Conservation (phyloP, 257 asterid genomes). For the Cinchona pubescens region DNA sequence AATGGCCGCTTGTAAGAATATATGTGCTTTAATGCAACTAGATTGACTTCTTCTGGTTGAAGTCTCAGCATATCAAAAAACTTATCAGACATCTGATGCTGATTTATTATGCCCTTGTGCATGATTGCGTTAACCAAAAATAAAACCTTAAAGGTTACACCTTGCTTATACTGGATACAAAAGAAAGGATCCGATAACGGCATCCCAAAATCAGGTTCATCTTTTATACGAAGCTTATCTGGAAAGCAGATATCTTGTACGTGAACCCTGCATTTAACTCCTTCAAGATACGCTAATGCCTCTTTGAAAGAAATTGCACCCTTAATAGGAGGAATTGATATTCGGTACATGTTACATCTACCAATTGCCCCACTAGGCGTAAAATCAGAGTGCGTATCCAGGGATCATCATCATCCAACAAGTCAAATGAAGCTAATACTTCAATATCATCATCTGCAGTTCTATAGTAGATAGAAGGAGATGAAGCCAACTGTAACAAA, state of each 20-base stretch:
- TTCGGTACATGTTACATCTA: constrained; percentile 66
- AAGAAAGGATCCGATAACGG: constrained; percentile 55
- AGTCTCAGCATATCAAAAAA: constrained; percentile 56
- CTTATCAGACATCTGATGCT: constrained; percentile 63
- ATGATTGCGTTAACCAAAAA: constrained; percentile 73
- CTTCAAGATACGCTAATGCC: constrained; percentile 48
- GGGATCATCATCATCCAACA: constrained; percentile 93
- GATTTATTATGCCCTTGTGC: constrained; percentile 80
- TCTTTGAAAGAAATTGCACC: constrained; percentile 36
- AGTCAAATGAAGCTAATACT: constrained; percentile 60
- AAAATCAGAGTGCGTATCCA: constrained; percentile 89
- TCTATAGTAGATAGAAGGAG: constrained; percentile 69
- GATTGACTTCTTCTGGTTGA: constrained; percentile 52
- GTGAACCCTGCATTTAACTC: constrained; percentile 44
- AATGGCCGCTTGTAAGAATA: constrained; percentile 56
- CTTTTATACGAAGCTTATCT: constrained; percentile 26
- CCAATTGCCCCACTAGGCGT: constrained; percentile 79
- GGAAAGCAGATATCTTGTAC: constrained; percentile 14
- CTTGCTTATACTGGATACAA: constrained; percentile 52
- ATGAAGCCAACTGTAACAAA: constrained; percentile 61
- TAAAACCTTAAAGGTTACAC: constrained; percentile 50
- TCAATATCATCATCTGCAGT: constrained; percentile 91
- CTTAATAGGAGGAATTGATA: constrained; percentile 54
- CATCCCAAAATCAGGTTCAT: constrained; percentile 66
- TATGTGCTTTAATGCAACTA: constrained; percentile 61